These are phyloP conservation scores for Oidiodendron maius DNA, from an alignment of 495 filamentous ascomycete species.

Conservation along the genomic window DNA sequence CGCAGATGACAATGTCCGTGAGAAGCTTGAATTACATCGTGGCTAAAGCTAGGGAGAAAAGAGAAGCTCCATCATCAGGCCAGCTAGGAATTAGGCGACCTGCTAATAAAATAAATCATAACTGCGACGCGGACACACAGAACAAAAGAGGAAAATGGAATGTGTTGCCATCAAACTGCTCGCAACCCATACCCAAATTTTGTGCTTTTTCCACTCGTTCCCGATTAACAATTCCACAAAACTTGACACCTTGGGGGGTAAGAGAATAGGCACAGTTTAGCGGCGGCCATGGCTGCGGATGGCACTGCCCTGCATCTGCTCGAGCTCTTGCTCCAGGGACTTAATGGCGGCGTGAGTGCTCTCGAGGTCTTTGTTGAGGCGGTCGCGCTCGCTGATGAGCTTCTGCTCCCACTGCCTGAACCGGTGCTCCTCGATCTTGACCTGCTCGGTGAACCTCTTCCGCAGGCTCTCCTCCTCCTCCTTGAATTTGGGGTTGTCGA, in stretches of 20 bases:
- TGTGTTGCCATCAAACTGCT: slow-evolving; percentile 16
- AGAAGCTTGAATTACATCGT: slow-evolving; percentile 40
- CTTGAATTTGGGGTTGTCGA: slow-evolving; percentile 99
- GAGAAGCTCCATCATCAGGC: slow-evolving; percentile 13
- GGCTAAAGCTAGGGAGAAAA: slow-evolving; percentile 28
- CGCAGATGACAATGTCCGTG: no score
- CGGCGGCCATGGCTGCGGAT: slow-evolving; percentile 94
- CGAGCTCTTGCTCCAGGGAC: slow-evolving; percentile 86
- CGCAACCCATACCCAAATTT: slow-evolving; percentile 1
- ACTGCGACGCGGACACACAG: no score
- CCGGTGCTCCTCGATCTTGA: slow-evolving; percentile 98
- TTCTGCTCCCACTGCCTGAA: slow-evolving; percentile 99
- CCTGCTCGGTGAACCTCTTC: slow-evolving; percentile 99
- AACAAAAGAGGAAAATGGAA: slow-evolving; percentile 12
- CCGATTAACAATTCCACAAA: slow-evolving; percentile 8
- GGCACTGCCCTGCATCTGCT: slow-evolving; percentile 85
- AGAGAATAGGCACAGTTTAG: slow-evolving; percentile 36
- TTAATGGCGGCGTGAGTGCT: slow-evolving; percentile 97
- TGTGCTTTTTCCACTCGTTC: neutral
- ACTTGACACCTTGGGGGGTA: neutral
- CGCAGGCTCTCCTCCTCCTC: slow-evolving; percentile 96
- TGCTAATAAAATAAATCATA: no score
- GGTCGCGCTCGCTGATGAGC: slow-evolving; percentile 94
- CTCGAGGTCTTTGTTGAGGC: slow-evolving; percentile 98
- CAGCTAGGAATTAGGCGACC: slow-evolving; percentile 14